phyloP scores from a whole-genome alignment of 495 filamentous ascomycete species.

The Cenococcum geophilum region DNA sequence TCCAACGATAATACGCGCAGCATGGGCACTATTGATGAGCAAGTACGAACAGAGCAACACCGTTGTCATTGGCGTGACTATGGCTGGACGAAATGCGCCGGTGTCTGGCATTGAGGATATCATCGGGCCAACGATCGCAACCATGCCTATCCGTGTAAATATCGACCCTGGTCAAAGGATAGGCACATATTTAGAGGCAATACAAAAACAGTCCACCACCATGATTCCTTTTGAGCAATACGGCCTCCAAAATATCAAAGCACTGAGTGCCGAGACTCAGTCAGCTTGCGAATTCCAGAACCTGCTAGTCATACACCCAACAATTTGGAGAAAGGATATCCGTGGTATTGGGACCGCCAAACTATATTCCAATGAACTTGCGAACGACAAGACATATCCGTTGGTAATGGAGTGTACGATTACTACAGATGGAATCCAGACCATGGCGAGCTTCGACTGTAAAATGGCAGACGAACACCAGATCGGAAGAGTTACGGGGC shows the following conservation, averaged over 20 bases:
- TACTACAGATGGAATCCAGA: no score
- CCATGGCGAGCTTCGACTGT: no score
- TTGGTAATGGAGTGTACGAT: no score
- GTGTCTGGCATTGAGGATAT: constrained; percentile 45
- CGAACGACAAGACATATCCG: no score
- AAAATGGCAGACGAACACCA: no score
- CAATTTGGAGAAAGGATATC: no score
- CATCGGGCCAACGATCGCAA: constrained; percentile 39
- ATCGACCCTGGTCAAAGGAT: constrained; percentile 23
- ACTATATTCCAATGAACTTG: not conserved
- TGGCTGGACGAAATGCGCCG: constrained; percentile 43
- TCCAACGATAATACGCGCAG: not conserved
- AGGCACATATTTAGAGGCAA: constrained; percentile 35
- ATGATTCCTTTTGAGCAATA: constrained; percentile 60
- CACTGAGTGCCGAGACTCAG: constrained; percentile 54
- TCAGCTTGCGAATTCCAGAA: constrained; percentile 62
- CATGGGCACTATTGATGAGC: not conserved
- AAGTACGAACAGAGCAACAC: not conserved
- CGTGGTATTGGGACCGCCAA: not conserved
- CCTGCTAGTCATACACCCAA: no score
- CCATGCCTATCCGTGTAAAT: constrained; percentile 10
- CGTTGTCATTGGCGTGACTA: constrained; percentile 23
- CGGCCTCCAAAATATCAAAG: constrained; percentile 63
- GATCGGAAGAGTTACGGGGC: no score
- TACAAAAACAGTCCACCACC: constrained; percentile 50